Evolutionary conservation across 352 stramenopile species (phyloP).

Genomic region (Globisporangium ultimum): DNA sequence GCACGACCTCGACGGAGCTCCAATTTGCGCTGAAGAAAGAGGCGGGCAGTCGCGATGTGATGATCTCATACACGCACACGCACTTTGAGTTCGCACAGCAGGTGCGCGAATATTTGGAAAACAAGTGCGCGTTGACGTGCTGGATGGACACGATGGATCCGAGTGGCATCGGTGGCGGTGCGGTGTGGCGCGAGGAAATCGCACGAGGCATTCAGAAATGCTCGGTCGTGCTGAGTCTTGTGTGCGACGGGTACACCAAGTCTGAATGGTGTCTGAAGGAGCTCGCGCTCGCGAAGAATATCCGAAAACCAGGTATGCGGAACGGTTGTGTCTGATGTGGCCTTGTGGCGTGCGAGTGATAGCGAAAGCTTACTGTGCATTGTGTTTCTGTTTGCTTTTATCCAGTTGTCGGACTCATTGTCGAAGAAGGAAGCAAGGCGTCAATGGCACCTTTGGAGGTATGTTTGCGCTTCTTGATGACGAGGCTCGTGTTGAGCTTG

Average conservation of each 20-base stretch:
- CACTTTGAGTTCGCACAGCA: slow-evolving; percentile 57
- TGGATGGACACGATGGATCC: slow-evolving; percentile 87
- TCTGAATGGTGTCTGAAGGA: slow-evolving; percentile 84
- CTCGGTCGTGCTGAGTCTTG: slow-evolving; percentile 66
- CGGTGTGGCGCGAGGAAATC: slow-evolving; percentile 80
- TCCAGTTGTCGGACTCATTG: slow-evolving; percentile 46
- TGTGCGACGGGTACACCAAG: slow-evolving; percentile 67
- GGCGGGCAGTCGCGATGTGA: slow-evolving; percentile 66
- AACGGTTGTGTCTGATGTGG: slow-evolving; percentile 6
- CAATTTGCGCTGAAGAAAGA: slow-evolving; percentile 79
- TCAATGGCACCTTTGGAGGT: slow-evolving; percentile 25
- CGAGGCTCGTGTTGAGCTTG: too few relatives aligned
- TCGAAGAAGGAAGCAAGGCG: slow-evolving; percentile 40
- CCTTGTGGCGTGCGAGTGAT: slow-evolving; percentile 5
- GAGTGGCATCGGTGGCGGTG: slow-evolving; percentile 67
- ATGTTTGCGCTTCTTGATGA: not conserved
- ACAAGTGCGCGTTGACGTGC: slow-evolving; percentile 52
- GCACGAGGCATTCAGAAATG: slow-evolving; percentile 72
- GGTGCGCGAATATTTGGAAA: slow-evolving; percentile 65
- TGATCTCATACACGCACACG: slow-evolving; percentile 82
- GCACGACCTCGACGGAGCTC: slow-evolving; percentile 72
- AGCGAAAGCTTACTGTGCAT: not conserved
- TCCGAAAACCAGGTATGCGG: slow-evolving; percentile 52
- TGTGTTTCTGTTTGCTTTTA: slow-evolving; percentile 10
- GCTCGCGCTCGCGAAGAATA: slow-evolving; percentile 67